Evolutionary conservation across 345 rosid genomes (phyloP), one percentile per base, ranked within the genome.

Genomic region (Pelargonium nanum): DNA sequence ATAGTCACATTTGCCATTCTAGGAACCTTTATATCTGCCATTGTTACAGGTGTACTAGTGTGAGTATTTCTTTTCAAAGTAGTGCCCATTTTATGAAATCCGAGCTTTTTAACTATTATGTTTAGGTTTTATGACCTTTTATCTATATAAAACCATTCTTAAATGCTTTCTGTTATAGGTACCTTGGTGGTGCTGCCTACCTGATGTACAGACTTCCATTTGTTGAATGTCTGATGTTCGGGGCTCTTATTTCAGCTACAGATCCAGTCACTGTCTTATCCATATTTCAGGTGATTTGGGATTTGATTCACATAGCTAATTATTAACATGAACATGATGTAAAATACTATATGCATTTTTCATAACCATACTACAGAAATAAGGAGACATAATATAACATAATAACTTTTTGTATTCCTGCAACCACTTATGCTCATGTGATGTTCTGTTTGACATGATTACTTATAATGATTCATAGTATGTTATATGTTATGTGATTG

Each of bases 211-310:
- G 59, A 64, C 94, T 93, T 68, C 99, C 99, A 16, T 82, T 89
- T 51, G 85, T 87, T 61, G 99, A 93, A 75, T 93, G 99, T 65
- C 81, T 93, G 58, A 93, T 89, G 97, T 93, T 93, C 72, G 99
- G 99, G 62, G 89, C 99, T 64, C 92, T 93, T 56, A 93, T 93
- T 77, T 93, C 99, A 13, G 99, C 99, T 58, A 93, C 99, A 0
- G 99, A 93, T 76, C 99, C 99, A 72, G 99, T 93, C 66, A 93
- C 99, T 5, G 99, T 93, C 56, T 72, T 93, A 62, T 93, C 99
- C 60, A 89, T 89, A 76, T 93, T 93, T 71, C 99, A 93, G 99
- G 99, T 93, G 55, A 10, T 59, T 64, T 24, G 17, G 24, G 13
- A 19, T 40, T 17, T 13, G 22, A 10, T 60, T 26, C 22, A 21